These are phyloP conservation scores for Neurospora discreta DNA, from an alignment of 495 filamentous ascomycete genomes.

Conservation along the genomic window DNA sequence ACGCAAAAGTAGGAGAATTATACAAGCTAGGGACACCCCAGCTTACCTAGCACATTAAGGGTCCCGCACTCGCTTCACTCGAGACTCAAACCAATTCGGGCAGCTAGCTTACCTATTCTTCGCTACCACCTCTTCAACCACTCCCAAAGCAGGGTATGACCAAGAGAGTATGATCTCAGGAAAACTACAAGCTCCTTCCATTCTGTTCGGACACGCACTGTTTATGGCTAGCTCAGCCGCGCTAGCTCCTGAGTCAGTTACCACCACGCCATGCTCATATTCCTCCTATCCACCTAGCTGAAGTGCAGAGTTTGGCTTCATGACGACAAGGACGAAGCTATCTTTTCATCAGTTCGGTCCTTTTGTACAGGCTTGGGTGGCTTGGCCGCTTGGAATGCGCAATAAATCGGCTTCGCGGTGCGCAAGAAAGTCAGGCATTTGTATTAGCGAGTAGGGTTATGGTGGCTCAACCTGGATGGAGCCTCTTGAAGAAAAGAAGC, in stretches of 20 bases:
- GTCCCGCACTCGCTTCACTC: background rate
- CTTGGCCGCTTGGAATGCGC: background rate
- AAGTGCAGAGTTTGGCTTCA: background rate
- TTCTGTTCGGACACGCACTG: background rate
- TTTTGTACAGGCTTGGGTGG: background rate
- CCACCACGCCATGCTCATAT: background rate
- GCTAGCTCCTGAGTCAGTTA: background rate
- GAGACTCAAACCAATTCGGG: background rate
- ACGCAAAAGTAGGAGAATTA: background rate
- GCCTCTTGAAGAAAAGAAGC: background rate
- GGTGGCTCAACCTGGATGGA: background rate
- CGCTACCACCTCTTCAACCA: background rate
- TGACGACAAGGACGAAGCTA: background rate
- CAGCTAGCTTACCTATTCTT: background rate
- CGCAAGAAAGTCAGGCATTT: background rate
- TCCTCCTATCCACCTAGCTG: background rate
- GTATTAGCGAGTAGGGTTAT: background rate
- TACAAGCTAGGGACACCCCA: background rate
- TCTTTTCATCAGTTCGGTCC: too few relatives aligned
- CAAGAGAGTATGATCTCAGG: background rate
- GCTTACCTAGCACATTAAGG: background rate
- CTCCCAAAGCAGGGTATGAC: background rate
- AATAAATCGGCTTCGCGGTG: background rate
- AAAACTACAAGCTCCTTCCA: background rate
- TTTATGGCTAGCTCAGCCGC: background rate